Evolutionary conservation across 768 basidiomycete species (phyloP).

Genomic region (Cantharellus cinnabarinus): DNA sequence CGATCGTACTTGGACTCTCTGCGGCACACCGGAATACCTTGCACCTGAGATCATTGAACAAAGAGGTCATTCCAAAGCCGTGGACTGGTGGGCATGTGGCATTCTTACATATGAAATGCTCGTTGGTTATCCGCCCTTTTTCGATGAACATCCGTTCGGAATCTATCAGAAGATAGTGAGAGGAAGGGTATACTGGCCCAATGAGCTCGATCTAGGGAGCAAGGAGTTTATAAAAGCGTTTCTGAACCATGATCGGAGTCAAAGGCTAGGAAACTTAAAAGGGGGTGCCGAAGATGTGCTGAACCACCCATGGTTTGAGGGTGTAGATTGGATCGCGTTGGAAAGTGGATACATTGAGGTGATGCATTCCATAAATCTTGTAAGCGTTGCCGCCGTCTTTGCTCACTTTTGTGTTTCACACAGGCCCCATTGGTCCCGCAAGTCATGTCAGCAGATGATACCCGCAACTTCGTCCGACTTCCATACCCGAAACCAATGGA

Average conservation of each 20-base stretch:
- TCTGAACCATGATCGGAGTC: slow-evolving; percentile 76
- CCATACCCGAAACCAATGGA: slow-evolving; percentile 10
- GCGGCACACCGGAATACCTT: slow-evolving; percentile 89
- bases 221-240: slow-evolving; percentile 76
- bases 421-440: slow-evolving; percentile 17
- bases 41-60: slow-evolving; percentile 97
- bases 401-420: not conserved
- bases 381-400: not conserved
- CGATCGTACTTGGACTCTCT: slow-evolving; percentile 94
- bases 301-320: slow-evolving; percentile 86
- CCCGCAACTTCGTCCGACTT: slow-evolving; percentile 49
- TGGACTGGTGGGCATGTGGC: slow-evolving; percentile 99
- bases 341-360: slow-evolving; percentile 76
- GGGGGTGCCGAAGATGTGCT: slow-evolving; percentile 84
- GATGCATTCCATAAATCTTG: slow-evolving; percentile 12
- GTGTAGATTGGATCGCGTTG: slow-evolving; percentile 80
- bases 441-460: slow-evolving; percentile 61
- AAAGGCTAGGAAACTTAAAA: slow-evolving; percentile 81
- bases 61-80: slow-evolving; percentile 93
- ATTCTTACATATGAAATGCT: slow-evolving; percentile 97
- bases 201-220: slow-evolving; percentile 71
- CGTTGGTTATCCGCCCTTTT: slow-evolving; percentile 96
- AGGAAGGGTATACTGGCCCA: slow-evolving; percentile 80
- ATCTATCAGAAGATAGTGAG: slow-evolving; percentile 96
- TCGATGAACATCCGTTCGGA: slow-evolving; percentile 91